phyloP scores from a whole-genome alignment of 2,329 filamentous ascomycete genomes.

The Curvularia lunata region DNA sequence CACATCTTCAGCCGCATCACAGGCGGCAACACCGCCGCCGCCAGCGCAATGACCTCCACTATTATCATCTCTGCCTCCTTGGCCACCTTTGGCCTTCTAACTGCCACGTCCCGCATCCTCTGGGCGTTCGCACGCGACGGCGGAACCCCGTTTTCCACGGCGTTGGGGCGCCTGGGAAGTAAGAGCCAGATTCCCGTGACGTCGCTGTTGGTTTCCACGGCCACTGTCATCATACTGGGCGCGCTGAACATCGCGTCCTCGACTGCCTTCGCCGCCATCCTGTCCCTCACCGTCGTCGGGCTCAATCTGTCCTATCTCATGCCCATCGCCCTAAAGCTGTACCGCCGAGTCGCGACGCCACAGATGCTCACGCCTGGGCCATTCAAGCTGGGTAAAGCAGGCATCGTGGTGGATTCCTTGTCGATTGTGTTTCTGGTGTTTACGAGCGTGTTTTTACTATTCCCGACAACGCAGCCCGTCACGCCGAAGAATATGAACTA shows the following conservation, averaged over 20 bases:
- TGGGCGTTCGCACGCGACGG: conserved; percentile 33
- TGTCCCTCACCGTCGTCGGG: conserved; percentile 25
- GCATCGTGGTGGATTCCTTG: conserved; percentile 19
- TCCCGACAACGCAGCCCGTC: conserved; percentile 27
- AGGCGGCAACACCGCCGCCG: conserved; percentile 1
- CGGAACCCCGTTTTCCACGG: conserved; percentile 43
- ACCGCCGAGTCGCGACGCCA: conserved; percentile 18
- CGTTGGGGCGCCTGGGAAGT: conserved; percentile 21
- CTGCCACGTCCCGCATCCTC: conserved; percentile 35
- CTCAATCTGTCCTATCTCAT: conserved; percentile 30
- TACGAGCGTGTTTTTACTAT: conserved; percentile 31
- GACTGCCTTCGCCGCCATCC: conserved; percentile 29
- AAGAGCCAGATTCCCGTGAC: conserved; percentile 27
- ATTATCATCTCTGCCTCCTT: conserved; percentile 30
- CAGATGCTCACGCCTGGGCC: conserved; percentile 8
- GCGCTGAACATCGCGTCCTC: conserved; percentile 28
- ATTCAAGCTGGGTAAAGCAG: conserved; percentile 23
- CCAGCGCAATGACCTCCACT: conserved; percentile 25
- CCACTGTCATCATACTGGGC: conserved; percentile 16
- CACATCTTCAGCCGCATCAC: conserved; percentile 36
- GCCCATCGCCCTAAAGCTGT: conserved; percentile 20
- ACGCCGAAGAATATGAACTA: conserved; percentile 30
- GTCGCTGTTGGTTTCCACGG: conserved; percentile 19
- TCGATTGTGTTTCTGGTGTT: conserved; percentile 23
- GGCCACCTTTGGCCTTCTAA: conserved; percentile 13